Base-by-base conservation (phyloP, 306 rosid genomes). In the Notholithocarpus densiflorus region DNA sequence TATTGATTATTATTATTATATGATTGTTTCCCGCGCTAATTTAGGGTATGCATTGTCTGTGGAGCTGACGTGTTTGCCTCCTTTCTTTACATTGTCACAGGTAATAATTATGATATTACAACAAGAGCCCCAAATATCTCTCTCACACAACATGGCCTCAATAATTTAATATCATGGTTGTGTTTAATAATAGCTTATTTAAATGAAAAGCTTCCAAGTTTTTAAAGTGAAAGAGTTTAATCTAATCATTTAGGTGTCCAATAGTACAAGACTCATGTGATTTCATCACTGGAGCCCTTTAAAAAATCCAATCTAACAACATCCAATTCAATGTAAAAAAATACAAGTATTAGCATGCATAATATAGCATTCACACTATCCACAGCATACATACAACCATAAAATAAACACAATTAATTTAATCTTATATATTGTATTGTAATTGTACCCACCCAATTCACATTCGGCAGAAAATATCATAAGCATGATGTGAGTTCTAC, bases 241-340 rank as follows among this genome's bases (percentile, higher is more conserved):
- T 86, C 82, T 83, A 89, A 73, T 85, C 57, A 27, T 31, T 70
- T 56, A 77, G 86, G 86, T 90, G 23, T 75, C 90, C 89, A 59
- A 65, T 79, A 19, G 56, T 74, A 79, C 87, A 76, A 88, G 73
- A 89, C 92, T 91, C 97, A 90, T 89, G 97, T 92, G 96, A 87
- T 86, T 86, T 86, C 89, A 77, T 80, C 73, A 65, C 65, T 76
- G 79, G 72, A 20, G 59, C 54, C 72, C 81, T 79, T 80, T 75
- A 34, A 88, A 82, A 29, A 78, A 70, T 20, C 83, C 40, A 75
- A 75, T 80, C 86, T 72, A 82, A 76, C 68, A 83, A 76, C 81
- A 71, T 72, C 77, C 32, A 80, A 81, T 86, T 85, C 86, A 84
- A 74, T 74, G 85, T 77, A 85, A 73, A 76, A 76, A 75, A 82